These are phyloP conservation scores for Collybia sordida DNA, from an alignment of 768 basidiomycete species.

Conservation along the genomic window DNA sequence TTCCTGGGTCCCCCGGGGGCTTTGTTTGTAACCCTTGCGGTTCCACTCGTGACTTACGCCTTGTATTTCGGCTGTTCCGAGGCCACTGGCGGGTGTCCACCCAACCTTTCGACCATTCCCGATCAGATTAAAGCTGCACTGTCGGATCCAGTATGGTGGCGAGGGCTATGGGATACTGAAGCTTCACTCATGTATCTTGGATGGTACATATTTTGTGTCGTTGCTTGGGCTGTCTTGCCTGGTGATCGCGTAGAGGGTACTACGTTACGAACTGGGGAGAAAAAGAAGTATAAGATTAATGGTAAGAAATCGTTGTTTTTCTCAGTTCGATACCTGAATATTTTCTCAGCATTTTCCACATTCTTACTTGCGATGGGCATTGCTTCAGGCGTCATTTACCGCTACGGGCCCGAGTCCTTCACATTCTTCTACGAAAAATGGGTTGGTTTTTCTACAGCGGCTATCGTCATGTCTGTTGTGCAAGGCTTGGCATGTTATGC, in stretches of 20 bases:
- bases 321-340: constrained; percentile 2
- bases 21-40: constrained; percentile 62
- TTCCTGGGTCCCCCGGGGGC: constrained; percentile 85
- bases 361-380: constrained; percentile 80
- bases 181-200: constrained; percentile 74
- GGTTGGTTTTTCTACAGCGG: constrained; percentile 84
- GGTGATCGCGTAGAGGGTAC: constrained; percentile 72
- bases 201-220: constrained; percentile 90
- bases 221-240: constrained; percentile 79
- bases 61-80: constrained; percentile 83
- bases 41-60: constrained; percentile 70
- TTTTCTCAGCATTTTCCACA: constrained; percentile 79
- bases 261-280: constrained; percentile 70
- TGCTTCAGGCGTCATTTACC: constrained; percentile 64
- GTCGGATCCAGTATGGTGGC: constrained; percentile 61
- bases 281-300: constrained; percentile 91
- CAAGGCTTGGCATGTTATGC: constrained; percentile 76
- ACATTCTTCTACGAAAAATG: constrained; percentile 92
- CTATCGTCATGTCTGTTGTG: constrained; percentile 71
- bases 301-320: constrained; percentile 46
- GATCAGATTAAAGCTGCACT: constrained; percentile 47
- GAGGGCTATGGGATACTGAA: constrained; percentile 77
- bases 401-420: constrained; percentile 76
- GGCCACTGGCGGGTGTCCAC: constrained; percentile 60
- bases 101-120: constrained; percentile 40